phyloP scores from a whole-genome alignment of 2,329 filamentous ascomycete genomes.

The Xylariaceae sp. region DNA sequence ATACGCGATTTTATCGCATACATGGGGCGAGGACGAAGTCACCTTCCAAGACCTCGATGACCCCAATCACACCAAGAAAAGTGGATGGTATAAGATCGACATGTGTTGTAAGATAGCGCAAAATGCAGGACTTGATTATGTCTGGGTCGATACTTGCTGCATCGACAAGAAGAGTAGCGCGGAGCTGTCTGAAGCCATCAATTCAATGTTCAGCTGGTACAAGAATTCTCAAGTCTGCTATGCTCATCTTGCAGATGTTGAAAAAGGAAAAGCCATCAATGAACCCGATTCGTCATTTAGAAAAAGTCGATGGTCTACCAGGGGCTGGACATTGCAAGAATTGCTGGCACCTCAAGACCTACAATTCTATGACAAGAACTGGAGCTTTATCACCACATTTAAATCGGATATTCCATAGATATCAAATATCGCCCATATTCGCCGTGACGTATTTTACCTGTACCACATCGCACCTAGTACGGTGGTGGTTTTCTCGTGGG shows the following conservation, averaged over 20 bases:
- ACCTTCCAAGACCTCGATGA: neutral
- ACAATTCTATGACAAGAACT: neutral
- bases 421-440: neutral
- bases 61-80: neutral
- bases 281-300: neutral
- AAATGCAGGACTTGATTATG: neutral
- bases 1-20: constrained; percentile 1
- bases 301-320: constrained; percentile 3
- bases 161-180: constrained; percentile 1
- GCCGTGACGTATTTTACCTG: too few species aligned
- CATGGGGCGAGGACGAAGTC: constrained; percentile 1
- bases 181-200: constrained; percentile 16
- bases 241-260: neutral
- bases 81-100: neutral
- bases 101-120: neutral
- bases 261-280: neutral
- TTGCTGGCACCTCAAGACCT: neutral
- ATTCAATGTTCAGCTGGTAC: constrained; percentile 7
- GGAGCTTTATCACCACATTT: neutral
- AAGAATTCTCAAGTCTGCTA: neutral
- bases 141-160: constrained; percentile 3
- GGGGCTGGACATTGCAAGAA: constrained; percentile 16
- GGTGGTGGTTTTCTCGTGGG: constrained; percentile 5
- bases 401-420: too few species aligned
- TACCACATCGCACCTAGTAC: too few species aligned